phyloP scores from a whole-genome alignment of 805 yeast genomes.

The Pichia eremophila region DNA sequence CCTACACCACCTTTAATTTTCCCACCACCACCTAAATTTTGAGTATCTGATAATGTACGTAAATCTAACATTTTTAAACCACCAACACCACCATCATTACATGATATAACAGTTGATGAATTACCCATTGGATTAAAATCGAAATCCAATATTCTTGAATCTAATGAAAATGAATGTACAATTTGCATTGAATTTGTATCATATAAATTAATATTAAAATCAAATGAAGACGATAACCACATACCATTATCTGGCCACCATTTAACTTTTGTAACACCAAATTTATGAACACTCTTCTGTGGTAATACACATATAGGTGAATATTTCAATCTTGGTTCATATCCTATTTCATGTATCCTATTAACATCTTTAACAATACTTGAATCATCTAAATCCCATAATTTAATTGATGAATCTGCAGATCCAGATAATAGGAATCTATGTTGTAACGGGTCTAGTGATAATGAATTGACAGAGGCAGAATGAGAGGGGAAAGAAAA shows the following conservation, averaged over 20 bases:
- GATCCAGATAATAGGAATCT: constrained; percentile 58
- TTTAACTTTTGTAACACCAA: constrained; percentile 60
- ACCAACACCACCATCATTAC: constrained; percentile 45
- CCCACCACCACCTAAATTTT: constrained; percentile 41
- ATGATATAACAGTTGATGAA: constrained; percentile 50
- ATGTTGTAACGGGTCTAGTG: constrained; percentile 39
- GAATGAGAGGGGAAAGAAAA: constrained; percentile 38
- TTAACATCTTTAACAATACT: constrained; percentile 10
- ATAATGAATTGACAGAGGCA: constrained; percentile 51
- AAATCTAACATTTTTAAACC: constrained; percentile 55
- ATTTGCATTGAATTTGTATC: constrained; percentile 59
- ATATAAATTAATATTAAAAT: constrained; percentile 70
- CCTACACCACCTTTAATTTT: constrained; percentile 23
- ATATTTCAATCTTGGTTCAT: constrained; percentile 9
- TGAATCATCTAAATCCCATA: constrained; percentile 49
- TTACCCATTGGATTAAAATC: constrained; percentile 44
- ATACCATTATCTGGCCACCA: constrained; percentile 96
- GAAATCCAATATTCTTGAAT: constrained; percentile 53
- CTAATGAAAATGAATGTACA: constrained; percentile 58
- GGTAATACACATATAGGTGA: constrained; percentile 18
- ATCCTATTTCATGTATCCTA: background rate
- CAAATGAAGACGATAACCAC: constrained; percentile 77
- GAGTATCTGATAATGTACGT: constrained; percentile 63
- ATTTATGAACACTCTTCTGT: constrained; percentile 43
- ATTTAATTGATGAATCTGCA: constrained; percentile 56